Evolutionary conservation across 345 rosid species (phyloP).

Genomic region (Microthlaspi erraticum): DNA sequence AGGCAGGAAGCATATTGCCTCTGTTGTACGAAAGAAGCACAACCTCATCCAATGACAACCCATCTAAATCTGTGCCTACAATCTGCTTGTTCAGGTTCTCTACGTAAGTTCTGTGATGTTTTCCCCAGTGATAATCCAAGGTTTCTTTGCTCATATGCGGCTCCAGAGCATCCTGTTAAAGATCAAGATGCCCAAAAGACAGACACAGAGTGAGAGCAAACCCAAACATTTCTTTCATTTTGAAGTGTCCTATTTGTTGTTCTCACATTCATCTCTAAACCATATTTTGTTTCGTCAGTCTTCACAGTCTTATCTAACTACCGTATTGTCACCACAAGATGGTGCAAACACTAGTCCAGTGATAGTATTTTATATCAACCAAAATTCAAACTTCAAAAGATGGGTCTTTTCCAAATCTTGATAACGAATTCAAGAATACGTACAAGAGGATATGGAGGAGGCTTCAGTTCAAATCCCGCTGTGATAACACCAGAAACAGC

Average conservation of each 20-base stretch:
- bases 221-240: not conserved
- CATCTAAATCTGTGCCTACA: slow-evolving; percentile 68
- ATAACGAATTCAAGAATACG: slow-evolving; percentile 18
- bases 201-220: slow-evolving; percentile 25
- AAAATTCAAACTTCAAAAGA: not conserved
- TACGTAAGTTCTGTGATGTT: slow-evolving; percentile 86
- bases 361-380: not conserved
- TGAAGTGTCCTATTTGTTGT: not conserved
- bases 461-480: slow-evolving; percentile 74
- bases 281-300: not conserved
- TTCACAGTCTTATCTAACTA: not conserved
- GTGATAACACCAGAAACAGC: slow-evolving; percentile 47
- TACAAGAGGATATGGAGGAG: slow-evolving; percentile 93
- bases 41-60: slow-evolving; percentile 66
- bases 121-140: slow-evolving; percentile 90
- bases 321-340: not conserved
- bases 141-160: slow-evolving; percentile 88
- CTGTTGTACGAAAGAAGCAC: slow-evolving; percentile 63
- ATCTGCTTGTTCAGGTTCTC: slow-evolving; percentile 88
- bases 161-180: slow-evolving; percentile 73
- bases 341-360: not conserved
- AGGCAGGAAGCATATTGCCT: slow-evolving; percentile 83
- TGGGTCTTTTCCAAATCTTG: not conserved
- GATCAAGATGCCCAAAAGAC: not conserved
- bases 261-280: not conserved